Base-by-base conservation (phyloP, 176 grass and related monocot species). In the Lolium rigidum region DNA sequence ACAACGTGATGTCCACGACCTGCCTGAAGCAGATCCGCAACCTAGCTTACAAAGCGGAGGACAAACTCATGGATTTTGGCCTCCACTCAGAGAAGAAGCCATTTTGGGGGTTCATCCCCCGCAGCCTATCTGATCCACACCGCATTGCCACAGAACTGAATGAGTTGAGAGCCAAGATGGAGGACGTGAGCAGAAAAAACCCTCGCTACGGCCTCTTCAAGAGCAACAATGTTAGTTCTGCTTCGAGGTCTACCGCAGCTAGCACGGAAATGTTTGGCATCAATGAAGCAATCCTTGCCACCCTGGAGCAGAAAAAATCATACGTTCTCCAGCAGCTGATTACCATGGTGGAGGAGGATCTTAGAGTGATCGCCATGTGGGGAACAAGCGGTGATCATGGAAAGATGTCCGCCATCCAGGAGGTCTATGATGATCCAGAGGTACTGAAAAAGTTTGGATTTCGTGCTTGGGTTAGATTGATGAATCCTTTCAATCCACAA, bases 41-140 rank as follows among this genome's bases (percentile, higher is more conserved):
- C 54, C 20, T 91, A 17, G 59, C 77, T 10, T 91, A 68, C 57
- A 82, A 85, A 2, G 58, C 67, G 10, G 85, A 91, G 85, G 90
- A 88, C 62, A 76, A 17, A 5, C 74, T 91, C 16, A 9, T 70
- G 5, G 73, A 87, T 11, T 81, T 71, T 7, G 39, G 39, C 39
- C 54, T 28, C 26, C 26, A 28, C 26, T 28, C 26, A 28, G 26
- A 28, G 26, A 28, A 28, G 26, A 28, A 28, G 26, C 26, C 26
- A 28, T 28, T 28, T 28, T 28, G 26, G 26, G 26, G 26, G 26
- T 28, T 28, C 26, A 28, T 28, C 26, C 26, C 26, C 26, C 26
- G 26, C 26, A 28, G 26, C 26, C 26, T 28, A 28, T 28, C 26
- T 28, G 26, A 28, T 28, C 26, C 26, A 28, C 26, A 28, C 26